Evolutionary conservation across 768 basidiomycete genomes (phyloP).

Genomic region (Gloeophyllum trabeum): DNA sequence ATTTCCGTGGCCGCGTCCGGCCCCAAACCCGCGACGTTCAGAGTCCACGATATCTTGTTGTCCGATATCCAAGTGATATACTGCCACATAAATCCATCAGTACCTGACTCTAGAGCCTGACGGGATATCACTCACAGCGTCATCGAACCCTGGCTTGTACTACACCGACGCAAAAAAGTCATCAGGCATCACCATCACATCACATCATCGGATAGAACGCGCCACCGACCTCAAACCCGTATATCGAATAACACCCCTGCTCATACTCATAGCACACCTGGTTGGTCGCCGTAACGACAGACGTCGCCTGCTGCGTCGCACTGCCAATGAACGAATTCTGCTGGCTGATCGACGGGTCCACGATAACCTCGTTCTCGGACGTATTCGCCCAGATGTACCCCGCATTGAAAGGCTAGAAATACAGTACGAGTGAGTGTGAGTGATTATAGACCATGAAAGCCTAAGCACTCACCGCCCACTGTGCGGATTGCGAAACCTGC

Average conservation of each 20-base stretch:
- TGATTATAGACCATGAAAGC: slow-evolving; percentile 6
- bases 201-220: too few species aligned
- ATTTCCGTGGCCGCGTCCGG: slow-evolving; percentile 52
- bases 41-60: slow-evolving; percentile 61
- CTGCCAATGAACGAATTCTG: slow-evolving; percentile 63
- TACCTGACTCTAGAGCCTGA: neutral
- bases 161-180: slow-evolving; percentile 2
- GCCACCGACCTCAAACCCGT: slow-evolving; percentile 70
- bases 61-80: slow-evolving; percentile 83
- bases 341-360: slow-evolving; percentile 37
- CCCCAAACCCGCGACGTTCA: slow-evolving; percentile 56
- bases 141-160: slow-evolving; percentile 50
- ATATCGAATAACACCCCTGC: slow-evolving; percentile 53
- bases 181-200: neutral
- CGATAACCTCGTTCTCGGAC: slow-evolving; percentile 44
- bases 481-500: slow-evolving; percentile 75
- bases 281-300: slow-evolving; percentile 57
- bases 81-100: slow-evolving; percentile 18
- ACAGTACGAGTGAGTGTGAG: neutral
- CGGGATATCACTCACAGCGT: slow-evolving; percentile 32
- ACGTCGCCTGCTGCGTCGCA: slow-evolving; percentile 69
- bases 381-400: slow-evolving; percentile 61
- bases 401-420: slow-evolving; percentile 58
- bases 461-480: slow-evolving; percentile 55
- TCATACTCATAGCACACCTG: slow-evolving; percentile 56